Conservation (phyloP, 352 stramenopile species). For the Lagenidium sp. region DNA sequence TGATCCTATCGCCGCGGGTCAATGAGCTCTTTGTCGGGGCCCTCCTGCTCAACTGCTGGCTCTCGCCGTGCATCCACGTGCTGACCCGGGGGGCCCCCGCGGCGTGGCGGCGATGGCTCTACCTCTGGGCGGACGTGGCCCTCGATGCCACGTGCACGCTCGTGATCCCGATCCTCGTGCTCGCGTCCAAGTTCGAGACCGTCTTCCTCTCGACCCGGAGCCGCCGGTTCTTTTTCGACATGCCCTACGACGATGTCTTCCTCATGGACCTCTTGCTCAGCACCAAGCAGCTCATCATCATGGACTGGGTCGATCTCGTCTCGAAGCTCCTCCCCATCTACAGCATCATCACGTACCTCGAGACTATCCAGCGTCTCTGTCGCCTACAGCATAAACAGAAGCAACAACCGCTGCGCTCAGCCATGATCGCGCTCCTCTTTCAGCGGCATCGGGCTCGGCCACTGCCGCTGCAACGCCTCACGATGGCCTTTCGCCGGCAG, state of each 20-base stretch:
- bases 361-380: slow-evolving; percentile 1
- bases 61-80: not conserved
- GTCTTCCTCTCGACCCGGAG: not conserved
- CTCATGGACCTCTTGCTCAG: slow-evolving; percentile 7
- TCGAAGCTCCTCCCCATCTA: slow-evolving; percentile 10
- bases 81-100: not conserved
- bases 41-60: slow-evolving; percentile 10
- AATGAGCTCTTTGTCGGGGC: slow-evolving; percentile 4
- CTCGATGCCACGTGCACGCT: slow-evolving; percentile 1
- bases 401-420: no score
- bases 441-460: no score
- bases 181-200: not conserved
- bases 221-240: slow-evolving; percentile 1
- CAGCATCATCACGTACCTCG: slow-evolving; percentile 4
- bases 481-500: no score
- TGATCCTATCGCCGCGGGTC: slow-evolving; percentile 5
- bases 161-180: slow-evolving; percentile 2
- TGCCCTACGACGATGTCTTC: slow-evolving; percentile 3
- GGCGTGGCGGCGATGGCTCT: not conserved
- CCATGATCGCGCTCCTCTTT: no score
- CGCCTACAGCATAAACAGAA: no score
- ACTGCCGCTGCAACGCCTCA: no score
- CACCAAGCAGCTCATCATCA: slow-evolving; percentile 7
- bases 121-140: slow-evolving; percentile 2
- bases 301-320: slow-evolving; percentile 3